Evolutionary conservation across 1,284 basidiomycete genomes (phyloP), one percentile per base, ranked within the genome.

Genomic region (Sporisorium scitamineum): DNA sequence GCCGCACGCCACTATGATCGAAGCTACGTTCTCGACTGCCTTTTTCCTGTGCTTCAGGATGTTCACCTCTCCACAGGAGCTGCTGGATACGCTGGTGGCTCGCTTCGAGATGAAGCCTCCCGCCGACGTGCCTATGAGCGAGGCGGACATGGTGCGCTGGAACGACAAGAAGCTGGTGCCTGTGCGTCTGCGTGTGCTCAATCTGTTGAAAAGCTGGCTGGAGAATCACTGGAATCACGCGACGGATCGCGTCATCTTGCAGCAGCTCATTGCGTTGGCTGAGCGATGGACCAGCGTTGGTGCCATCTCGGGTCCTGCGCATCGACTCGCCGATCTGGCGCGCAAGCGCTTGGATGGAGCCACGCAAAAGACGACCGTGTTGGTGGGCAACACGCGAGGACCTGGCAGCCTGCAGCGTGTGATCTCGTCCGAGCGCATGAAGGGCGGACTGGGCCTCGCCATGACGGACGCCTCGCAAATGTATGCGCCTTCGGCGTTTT

Each of bases 41-140:
- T 98, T 99, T 88, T 96, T 95, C 88, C 88, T 95, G 82, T 97
- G 95, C 0, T 99, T 99, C 89, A 90, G 96, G n/a, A 87, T 97
- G 72, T 98, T 97, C 86, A 91, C 92, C 1, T 90, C 91, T 0
- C 93, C 96, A 0, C 65, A 86, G 8, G 91, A 93, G 64, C 89
- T 99, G 31, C 89, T 93, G 1, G 90, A 92, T 11, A 89, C 91
- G 0, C 87, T 98, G 61, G 91, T 95, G 63, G 86, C 88, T 39
- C 91, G 96, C 16, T 99, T 93, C 86, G 92, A 95, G 81, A 87
- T 95, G 57, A 83, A 76, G n/a, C 86, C 87, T 0, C 87, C 88
- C 0, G 62, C 67, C 14, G 72, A 74, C 6, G 27, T 78, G 9
- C 85, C 91, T 48, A 87, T 89, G 22, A 76, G 76, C 45, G 88